A percentile compares a stretch with the other conserved stretches of the same genome.
Evolutionary conservation across 2,329 filamentous ascomycete genomes (phyloP).

Genomic region (Stemphylium vesicarium): DNA sequence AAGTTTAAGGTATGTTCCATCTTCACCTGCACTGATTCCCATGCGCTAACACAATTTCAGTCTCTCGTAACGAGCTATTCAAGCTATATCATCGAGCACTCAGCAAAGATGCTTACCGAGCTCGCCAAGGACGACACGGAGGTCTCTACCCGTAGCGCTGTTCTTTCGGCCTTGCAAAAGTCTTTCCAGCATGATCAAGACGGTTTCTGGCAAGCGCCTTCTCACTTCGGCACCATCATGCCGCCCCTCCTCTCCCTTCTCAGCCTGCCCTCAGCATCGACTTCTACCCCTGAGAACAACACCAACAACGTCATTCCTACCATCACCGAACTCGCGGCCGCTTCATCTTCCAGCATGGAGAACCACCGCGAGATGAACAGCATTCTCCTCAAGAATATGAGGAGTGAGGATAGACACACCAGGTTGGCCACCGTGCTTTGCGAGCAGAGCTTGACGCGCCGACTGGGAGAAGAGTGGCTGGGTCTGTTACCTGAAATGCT

Average conservation of each 20-base stretch:
- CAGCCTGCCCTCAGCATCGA: slow-evolving; percentile 26
- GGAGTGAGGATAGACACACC: slow-evolving; percentile 72
- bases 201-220: slow-evolving; percentile 92
- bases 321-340: slow-evolving; percentile 81
- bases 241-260: slow-evolving; percentile 71
- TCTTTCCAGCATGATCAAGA: slow-evolving; percentile 91
- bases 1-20: slow-evolving; percentile 68
- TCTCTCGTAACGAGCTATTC: slow-evolving; percentile 94
- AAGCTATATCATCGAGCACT: slow-evolving; percentile 80
- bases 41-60: slow-evolving; percentile 41
- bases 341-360: slow-evolving; percentile 77
- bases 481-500: slow-evolving; percentile 92
- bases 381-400: slow-evolving; percentile 77
- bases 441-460: slow-evolving; percentile 78
- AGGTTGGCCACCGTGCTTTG: slow-evolving; percentile 82
- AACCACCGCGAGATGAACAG: slow-evolving; percentile 91
- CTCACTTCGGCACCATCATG: slow-evolving; percentile 79
- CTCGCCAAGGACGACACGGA: slow-evolving; percentile 49
- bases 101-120: slow-evolving; percentile 66
- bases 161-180: slow-evolving; percentile 73
- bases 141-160: slow-evolving; percentile 69
- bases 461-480: slow-evolving; percentile 92
- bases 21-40: slow-evolving; percentile 7
- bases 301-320: slow-evolving; percentile 70
- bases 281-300: slow-evolving; percentile 26